These are phyloP conservation scores for Mortierella sp. DNA, from an alignment of 371 early-diverging fungal genomes.

Conservation along the genomic window DNA sequence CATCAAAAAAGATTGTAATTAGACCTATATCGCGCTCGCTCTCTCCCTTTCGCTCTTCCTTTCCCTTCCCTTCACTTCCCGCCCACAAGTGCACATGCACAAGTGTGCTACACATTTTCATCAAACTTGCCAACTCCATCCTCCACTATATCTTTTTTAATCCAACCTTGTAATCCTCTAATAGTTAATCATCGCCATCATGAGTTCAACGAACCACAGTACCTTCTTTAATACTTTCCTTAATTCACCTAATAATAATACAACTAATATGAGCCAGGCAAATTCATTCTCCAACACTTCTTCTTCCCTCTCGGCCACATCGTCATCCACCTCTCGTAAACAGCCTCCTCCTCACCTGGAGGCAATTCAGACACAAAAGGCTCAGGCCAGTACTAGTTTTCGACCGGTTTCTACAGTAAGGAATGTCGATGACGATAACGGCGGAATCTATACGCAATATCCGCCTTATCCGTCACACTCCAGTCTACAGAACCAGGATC, in stretches of 20 bases:
- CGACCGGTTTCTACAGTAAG: conserved; percentile 17
- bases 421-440: too few species aligned
- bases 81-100: too few species aligned
- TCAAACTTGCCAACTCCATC: background rate
- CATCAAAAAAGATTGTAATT: background rate
- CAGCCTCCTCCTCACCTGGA: conserved; percentile 18
- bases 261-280: background rate
- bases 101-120: too few species aligned
- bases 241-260: background rate
- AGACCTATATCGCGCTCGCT: too few species aligned
- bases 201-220: background rate
- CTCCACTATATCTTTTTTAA: background rate
- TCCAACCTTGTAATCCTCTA: too few species aligned
- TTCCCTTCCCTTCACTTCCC: too few species aligned
- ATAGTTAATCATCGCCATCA: background rate
- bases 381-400: conserved; percentile 21
- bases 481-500: too few species aligned
- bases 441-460: too few species aligned
- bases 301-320: conserved; percentile 1
- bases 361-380: conserved; percentile 20
- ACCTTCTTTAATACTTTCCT: background rate
- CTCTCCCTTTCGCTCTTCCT: too few species aligned
- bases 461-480: too few species aligned
- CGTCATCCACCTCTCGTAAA: background rate
- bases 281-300: background rate